Evolutionary conservation across 768 basidiomycete genomes (phyloP).

Genomic region (Tricholoma terreum): DNA sequence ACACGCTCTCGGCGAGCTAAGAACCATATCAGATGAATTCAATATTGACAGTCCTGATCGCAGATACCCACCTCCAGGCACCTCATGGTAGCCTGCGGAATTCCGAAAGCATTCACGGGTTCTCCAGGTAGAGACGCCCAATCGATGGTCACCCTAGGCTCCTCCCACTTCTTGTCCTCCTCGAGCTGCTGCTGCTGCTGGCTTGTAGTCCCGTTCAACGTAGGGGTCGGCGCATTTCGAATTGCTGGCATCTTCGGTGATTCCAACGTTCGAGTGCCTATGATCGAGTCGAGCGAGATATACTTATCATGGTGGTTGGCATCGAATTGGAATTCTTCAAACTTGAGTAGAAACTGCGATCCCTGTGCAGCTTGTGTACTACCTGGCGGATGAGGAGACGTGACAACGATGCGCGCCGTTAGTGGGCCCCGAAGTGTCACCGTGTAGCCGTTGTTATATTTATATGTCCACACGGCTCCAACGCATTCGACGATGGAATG

Average conservation of each 20-base stretch:
- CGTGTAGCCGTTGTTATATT: conserved; percentile 74
- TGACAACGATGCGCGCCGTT: conserved; percentile 56
- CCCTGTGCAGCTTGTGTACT: conserved; percentile 20
- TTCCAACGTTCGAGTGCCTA: conserved; percentile 45
- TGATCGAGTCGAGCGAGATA: conserved; percentile 62
- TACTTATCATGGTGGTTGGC: conserved; percentile 72
- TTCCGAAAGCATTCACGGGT: conserved; percentile 85
- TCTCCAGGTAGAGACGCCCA: conserved; percentile 71
- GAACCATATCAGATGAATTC: conserved; percentile 4
- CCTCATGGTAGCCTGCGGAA: conserved; percentile 86
- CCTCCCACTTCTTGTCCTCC: conserved; percentile 64
- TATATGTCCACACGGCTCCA: conserved; percentile 77
- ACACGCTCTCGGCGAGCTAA: conserved; percentile 79
- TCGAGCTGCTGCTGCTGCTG: conserved; percentile 31
- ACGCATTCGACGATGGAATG: conserved; percentile 68
- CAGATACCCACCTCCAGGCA: conserved; percentile 65
- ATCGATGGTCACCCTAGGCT: conserved; percentile 58
- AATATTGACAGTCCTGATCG: background rate
- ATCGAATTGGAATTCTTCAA: conserved; percentile 74
- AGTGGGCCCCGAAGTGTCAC: conserved; percentile 76
- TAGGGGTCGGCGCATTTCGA: conserved; percentile 22
- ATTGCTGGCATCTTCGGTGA: conserved; percentile 36
- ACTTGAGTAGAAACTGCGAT: conserved; percentile 45
- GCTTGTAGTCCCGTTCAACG: conserved; percentile 22
- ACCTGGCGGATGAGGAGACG: conserved; percentile 29